phyloP scores from a whole-genome alignment of 129 eudicot genomes.

The Dittrichia graveolens region DNA sequence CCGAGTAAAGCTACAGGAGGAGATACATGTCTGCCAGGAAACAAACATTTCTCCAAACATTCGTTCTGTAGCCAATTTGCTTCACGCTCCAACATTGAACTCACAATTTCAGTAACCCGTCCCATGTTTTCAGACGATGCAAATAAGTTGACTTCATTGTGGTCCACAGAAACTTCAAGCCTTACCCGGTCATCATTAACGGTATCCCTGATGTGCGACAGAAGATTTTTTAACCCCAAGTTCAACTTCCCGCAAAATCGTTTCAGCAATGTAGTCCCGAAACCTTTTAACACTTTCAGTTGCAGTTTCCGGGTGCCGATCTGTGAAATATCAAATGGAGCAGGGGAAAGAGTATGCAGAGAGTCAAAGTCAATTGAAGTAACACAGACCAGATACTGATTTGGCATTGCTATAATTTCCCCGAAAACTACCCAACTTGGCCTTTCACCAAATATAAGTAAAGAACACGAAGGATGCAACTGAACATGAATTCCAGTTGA shows the following conservation, averaged over 20 bases:
- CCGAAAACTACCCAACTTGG: constrained; percentile 91
- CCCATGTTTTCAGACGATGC: constrained; percentile 61
- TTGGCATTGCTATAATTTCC: constrained; percentile 63
- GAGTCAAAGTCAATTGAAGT: constrained; percentile 58
- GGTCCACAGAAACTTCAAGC: constrained; percentile 63
- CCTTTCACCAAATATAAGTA: constrained; percentile 59
- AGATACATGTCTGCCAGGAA: constrained; percentile 51
- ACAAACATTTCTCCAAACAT: constrained; percentile 76
- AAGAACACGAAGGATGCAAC: constrained; percentile 89
- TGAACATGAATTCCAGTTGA: constrained; percentile 60
- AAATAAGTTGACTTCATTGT: constrained; percentile 54
- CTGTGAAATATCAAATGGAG: constrained; percentile 55
- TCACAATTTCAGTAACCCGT: constrained; percentile 49
- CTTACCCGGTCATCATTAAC: constrained; percentile 63
- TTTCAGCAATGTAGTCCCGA: constrained; percentile 61
- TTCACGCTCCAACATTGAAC: constrained; percentile 56
- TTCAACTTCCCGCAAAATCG: constrained; percentile 78
- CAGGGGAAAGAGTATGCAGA: constrained; percentile 60
- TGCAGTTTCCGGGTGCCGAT: constrained; percentile 58
- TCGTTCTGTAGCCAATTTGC: constrained; percentile 62
- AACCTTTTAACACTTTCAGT: constrained; percentile 48
- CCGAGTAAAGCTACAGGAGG: constrained; percentile 86
- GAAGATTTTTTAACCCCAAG: constrained; percentile 43
- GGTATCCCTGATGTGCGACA: constrained; percentile 51
- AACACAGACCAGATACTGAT: constrained; percentile 77